These are phyloP conservation scores for Talaromyces sp. DNA, from an alignment of 2,329 filamentous ascomycete species.

Conservation along the genomic window DNA sequence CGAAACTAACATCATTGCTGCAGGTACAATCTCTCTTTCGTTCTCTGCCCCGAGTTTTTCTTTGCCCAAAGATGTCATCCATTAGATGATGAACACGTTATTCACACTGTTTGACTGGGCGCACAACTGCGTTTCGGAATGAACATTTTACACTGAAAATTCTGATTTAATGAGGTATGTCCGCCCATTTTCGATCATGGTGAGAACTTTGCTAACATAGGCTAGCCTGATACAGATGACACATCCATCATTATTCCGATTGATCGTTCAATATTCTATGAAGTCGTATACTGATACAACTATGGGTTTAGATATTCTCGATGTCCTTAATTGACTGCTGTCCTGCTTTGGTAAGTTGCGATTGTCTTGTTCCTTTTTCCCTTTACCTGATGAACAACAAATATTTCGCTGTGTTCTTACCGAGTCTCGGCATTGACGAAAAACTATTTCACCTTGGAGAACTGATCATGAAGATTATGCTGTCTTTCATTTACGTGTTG, in stretches of 20 bases:
- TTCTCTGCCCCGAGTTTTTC: constrained; percentile 12
- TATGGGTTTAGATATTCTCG: constrained; percentile 6
- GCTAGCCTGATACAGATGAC: constrained; percentile 44
- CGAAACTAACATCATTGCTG: constrained; percentile 7
- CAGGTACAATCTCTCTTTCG: constrained; percentile 29
- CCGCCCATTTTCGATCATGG: background rate
- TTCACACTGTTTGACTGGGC: constrained; percentile 68
- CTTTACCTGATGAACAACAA: constrained; percentile 55
- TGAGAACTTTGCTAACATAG: constrained; percentile 19
- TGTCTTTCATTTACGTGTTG: background rate
- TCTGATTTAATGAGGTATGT: constrained; percentile 68
- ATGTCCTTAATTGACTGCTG: background rate
- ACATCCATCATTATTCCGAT: constrained; percentile 23
- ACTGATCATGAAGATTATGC: constrained; percentile 47
- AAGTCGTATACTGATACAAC: constrained; percentile 9
- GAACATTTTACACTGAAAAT: constrained; percentile 64
- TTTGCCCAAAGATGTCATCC: constrained; percentile 33
- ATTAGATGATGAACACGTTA: constrained; percentile 64
- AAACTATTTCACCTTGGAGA: constrained; percentile 63
- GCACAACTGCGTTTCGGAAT: constrained; percentile 52
- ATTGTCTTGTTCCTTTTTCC: constrained; percentile 3
- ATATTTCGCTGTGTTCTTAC: constrained; percentile 66
- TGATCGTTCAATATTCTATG: background rate
- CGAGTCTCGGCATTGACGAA: constrained; percentile 59
- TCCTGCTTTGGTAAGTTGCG: constrained; percentile 3